Conservation (phyloP, 1,284 basidiomycete genomes). For the Pseudozyma tsukubaensis region DNA sequence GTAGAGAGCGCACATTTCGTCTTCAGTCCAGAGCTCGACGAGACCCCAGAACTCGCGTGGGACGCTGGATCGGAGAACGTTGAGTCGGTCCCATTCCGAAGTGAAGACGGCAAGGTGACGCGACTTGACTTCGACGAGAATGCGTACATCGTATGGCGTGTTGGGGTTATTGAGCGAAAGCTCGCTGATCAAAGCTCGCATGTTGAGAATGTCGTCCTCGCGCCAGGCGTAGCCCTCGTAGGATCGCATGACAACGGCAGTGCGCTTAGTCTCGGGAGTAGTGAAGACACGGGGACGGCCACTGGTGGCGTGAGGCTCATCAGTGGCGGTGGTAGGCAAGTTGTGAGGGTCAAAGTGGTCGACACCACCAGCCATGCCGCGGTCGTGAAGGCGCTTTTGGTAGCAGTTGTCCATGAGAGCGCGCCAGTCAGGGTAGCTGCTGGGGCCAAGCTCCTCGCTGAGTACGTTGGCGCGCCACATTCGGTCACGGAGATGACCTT, state of each 20-base stretch:
- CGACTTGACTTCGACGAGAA: constrained; percentile 68
- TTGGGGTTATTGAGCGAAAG: constrained; percentile 68
- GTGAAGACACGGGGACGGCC: constrained; percentile 52
- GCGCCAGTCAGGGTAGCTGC: constrained; percentile 66
- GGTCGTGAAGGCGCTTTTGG: constrained; percentile 61
- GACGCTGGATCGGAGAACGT: constrained; percentile 63
- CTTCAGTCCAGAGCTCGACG: constrained; percentile 68
- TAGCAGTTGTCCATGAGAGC: constrained; percentile 67
- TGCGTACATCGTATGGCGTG: constrained; percentile 67
- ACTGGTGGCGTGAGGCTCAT: constrained; percentile 38
- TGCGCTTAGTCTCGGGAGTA: constrained; percentile 65
- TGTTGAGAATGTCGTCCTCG: constrained; percentile 68
- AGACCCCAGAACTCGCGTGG: constrained; percentile 69
- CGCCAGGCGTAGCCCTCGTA: constrained; percentile 68
- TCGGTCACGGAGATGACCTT: constrained; percentile 59
- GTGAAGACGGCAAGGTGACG: constrained; percentile 66
- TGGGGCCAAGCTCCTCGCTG: constrained; percentile 60
- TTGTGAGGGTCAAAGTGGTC: constrained; percentile 55
- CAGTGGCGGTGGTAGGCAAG: constrained; percentile 25
- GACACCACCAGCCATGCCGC: constrained; percentile 61
- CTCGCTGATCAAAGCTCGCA: constrained; percentile 68
- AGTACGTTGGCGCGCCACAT: constrained; percentile 61
- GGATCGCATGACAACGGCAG: constrained; percentile 65
- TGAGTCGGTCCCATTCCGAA: constrained; percentile 68
- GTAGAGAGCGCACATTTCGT: constrained; percentile 68